phyloP scores from a whole-genome alignment of 192 early-diverging fungal species.

The Phlyctochytrium bullatum region DNA sequence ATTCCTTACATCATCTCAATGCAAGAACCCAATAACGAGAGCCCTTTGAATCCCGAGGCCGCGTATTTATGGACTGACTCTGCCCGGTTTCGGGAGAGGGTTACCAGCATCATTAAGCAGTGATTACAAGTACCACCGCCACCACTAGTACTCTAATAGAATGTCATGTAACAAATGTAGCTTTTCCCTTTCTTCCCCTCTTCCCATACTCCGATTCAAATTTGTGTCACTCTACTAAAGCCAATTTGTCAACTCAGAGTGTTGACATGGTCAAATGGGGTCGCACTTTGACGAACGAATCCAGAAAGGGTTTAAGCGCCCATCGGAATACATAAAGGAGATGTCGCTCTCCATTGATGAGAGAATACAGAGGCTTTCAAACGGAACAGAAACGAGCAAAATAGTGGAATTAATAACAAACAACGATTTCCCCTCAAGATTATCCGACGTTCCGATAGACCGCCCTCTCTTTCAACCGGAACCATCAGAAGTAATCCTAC shows the following conservation, averaged over 20 bases:
- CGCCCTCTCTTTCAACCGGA: constrained; percentile 53
- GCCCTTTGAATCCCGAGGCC: constrained; percentile 49
- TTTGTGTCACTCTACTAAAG: too few species aligned
- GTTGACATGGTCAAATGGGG: too few species aligned
- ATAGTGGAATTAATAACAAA: constrained; percentile 40
- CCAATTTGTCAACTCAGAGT: too few species aligned
- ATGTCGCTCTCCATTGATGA: constrained; percentile 33
- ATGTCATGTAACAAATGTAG: too few species aligned
- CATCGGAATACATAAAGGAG: constrained; percentile 44
- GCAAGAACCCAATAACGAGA: constrained; percentile 56
- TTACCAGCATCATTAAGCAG: constrained; percentile 9
- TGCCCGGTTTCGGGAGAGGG: constrained; percentile 23
- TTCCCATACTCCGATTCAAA: too few species aligned
- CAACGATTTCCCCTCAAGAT: constrained; percentile 19
- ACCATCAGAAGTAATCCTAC: constrained; percentile 45
- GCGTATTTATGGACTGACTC: constrained; percentile 42
- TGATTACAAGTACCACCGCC: too few species aligned
- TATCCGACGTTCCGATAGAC: constrained; percentile 44
- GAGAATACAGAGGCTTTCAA: constrained; percentile 26
- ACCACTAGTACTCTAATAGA: too few species aligned
- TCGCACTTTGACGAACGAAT: too few species aligned
- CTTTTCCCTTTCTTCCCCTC: too few species aligned
- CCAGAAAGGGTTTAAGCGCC: constrained; percentile 16
- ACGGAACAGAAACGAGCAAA: constrained; percentile 1
- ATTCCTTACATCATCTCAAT: constrained; percentile 2